phyloP scores from a whole-genome alignment of 305 asterid species.

The Fraxinus paxiana region DNA sequence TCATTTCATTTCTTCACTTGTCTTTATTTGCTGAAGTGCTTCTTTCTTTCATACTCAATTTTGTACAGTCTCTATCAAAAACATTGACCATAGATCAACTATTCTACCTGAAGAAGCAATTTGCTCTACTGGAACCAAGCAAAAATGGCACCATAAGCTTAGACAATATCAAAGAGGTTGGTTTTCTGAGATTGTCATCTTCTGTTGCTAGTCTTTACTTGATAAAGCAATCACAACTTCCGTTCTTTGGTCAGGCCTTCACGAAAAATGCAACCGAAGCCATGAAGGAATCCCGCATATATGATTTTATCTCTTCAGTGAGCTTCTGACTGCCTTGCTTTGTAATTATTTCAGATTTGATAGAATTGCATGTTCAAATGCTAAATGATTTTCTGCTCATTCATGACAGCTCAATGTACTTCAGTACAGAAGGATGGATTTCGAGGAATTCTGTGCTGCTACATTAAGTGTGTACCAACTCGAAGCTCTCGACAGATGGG shows the following conservation, averaged over 20 bases:
- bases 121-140: constrained; percentile 39
- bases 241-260: constrained; percentile 53
- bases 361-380: background rate
- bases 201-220: background rate
- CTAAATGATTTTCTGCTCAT: constrained; percentile 18
- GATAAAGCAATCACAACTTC: constrained; percentile 11
- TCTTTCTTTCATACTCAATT: background rate
- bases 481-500: constrained; percentile 91
- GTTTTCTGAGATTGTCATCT: constrained; percentile 17
- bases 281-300: constrained; percentile 79
- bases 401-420: constrained; percentile 74
- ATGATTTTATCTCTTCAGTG: constrained; percentile 79
- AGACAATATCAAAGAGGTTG: constrained; percentile 48
- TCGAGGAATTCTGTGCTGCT: constrained; percentile 94
- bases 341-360: background rate
- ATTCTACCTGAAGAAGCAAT: constrained; percentile 48
- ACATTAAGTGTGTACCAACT: constrained; percentile 75
- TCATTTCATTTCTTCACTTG: background rate
- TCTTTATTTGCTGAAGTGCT: background rate
- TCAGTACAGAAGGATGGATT: constrained; percentile 93
- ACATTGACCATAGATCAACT: constrained; percentile 47
- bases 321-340: constrained; percentile 10
- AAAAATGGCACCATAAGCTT: constrained; percentile 46
- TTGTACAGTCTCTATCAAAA: constrained; percentile 47
- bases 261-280: constrained; percentile 76